These are phyloP conservation scores for Psidium friedrichsthalianum DNA, from an alignment of 345 rosid genomes.

Conservation along the genomic window DNA sequence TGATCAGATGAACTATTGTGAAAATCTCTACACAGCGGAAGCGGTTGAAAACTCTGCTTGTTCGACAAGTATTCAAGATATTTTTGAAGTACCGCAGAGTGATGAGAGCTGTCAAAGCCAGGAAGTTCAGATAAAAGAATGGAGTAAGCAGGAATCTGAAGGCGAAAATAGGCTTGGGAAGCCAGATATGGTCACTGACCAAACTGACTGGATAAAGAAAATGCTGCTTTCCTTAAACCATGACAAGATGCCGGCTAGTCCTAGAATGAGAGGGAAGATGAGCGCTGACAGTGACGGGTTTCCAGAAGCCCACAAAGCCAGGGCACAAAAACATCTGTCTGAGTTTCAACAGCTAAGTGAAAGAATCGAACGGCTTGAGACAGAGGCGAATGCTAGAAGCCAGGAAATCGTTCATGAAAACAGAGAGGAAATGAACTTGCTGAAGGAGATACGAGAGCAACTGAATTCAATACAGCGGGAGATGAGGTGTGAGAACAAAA, in stretches of 20 bases:
- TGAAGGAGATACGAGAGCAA: conserved; percentile 57
- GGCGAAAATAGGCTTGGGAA: conserved; percentile 26
- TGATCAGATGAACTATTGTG: conserved; percentile 20
- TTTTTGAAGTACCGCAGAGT: conserved; percentile 52
- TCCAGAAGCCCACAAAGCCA: neutral
- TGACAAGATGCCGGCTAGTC: conserved; percentile 12
- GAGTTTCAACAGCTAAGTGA: conserved; percentile 19
- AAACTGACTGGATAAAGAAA: conserved; percentile 20
- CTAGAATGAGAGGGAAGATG: conserved; percentile 9
- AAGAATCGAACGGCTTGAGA: conserved; percentile 45
- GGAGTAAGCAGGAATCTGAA: conserved; percentile 7
- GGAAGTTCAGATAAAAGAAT: neutral
- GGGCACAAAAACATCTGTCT: neutral
- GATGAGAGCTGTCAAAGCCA: conserved; percentile 5
- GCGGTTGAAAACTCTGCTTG: neutral
- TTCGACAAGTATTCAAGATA: conserved; percentile 39
- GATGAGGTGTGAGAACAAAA: conserved; percentile 31
- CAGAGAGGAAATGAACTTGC: conserved; percentile 36
- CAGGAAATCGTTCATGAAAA: conserved; percentile 27
- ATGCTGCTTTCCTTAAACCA: conserved; percentile 7
- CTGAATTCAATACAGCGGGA: conserved; percentile 53
- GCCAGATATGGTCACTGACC: conserved; percentile 8
- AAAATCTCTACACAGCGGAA: conserved; percentile 7
- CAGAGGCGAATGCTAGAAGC: conserved; percentile 14
- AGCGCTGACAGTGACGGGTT: conserved; percentile 4